phyloP scores from a whole-genome alignment of 1,284 basidiomycete genomes.

The Rhodotorula sp. region DNA sequence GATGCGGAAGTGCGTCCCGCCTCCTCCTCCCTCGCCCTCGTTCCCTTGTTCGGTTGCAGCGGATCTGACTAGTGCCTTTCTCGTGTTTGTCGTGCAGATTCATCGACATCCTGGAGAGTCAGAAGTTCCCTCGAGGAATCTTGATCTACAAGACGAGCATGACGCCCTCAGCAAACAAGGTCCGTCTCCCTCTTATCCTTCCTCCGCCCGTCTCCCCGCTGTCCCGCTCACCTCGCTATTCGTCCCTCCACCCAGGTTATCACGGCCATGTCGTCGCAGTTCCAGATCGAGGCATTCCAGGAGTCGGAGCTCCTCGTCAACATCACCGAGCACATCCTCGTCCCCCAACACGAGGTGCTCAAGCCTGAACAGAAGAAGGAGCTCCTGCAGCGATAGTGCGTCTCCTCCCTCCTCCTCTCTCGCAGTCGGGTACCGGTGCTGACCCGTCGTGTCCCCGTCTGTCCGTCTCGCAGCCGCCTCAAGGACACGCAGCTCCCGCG shows the following conservation, averaged over 20 bases:
- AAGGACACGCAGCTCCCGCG: constrained; percentile 98
- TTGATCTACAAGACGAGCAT: constrained; percentile 96
- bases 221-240: neutral
- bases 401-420: constrained; percentile 41
- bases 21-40: neutral
- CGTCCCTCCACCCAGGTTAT: constrained; percentile 65
- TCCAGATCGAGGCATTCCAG: constrained; percentile 91
- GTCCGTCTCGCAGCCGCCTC: constrained; percentile 67
- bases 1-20: constrained; percentile 78
- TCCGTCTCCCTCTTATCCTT: constrained; percentile 49
- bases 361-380: constrained; percentile 81
- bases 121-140: constrained; percentile 84
- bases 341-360: constrained; percentile 90
- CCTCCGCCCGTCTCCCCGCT: neutral
- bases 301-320: constrained; percentile 96
- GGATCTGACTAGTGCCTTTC: neutral
- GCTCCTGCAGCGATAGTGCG: constrained; percentile 89
- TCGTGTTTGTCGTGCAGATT: constrained; percentile 59
- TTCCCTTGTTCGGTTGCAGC: neutral
- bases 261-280: constrained; percentile 78
- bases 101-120: constrained; percentile 81
- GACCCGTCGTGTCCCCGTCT: neutral
- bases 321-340: constrained; percentile 88
- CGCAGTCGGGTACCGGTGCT: neutral
- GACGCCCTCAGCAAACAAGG: constrained; percentile 94